Conservation (phyloP, 73 alveolate species). For the Diophrys sp. region DNA sequence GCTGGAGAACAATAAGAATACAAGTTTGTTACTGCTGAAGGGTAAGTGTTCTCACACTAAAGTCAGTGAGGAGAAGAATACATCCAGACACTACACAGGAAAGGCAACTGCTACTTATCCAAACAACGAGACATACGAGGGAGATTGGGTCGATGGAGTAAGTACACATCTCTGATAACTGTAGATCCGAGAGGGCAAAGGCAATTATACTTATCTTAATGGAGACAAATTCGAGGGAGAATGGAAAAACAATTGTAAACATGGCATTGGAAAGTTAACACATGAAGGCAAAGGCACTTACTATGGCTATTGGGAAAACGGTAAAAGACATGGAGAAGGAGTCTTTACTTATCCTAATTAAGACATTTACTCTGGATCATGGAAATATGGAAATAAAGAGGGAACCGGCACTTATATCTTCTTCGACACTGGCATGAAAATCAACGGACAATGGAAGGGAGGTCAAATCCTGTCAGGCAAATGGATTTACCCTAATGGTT, state of each 20-base stretch:
- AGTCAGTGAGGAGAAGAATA: slow-evolving; percentile 34
- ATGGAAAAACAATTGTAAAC: slow-evolving; percentile 28
- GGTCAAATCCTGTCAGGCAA: slow-evolving; percentile 80
- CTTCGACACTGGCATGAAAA: slow-evolving; percentile 78
- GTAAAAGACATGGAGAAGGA: slow-evolving; percentile 90
- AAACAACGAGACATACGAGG: slow-evolving; percentile 84
- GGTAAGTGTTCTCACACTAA: not conserved
- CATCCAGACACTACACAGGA: slow-evolving; percentile 76
- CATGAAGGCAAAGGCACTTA: slow-evolving; percentile 82
- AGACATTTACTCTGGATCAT: slow-evolving; percentile 88
- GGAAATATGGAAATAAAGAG: slow-evolving; percentile 83
- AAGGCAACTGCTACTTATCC: slow-evolving; percentile 82
- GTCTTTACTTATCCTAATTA: slow-evolving; percentile 80
- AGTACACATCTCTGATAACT: slow-evolving; percentile 6
- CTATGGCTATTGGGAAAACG: slow-evolving; percentile 80
- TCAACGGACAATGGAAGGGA: slow-evolving; percentile 67
- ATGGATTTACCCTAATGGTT: slow-evolving; percentile 84
- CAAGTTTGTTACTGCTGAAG: slow-evolving; percentile 16
- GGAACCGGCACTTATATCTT: slow-evolving; percentile 82
- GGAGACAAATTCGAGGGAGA: slow-evolving; percentile 60
- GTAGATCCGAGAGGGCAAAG: slow-evolving; percentile 42
- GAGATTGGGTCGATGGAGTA: slow-evolving; percentile 76
- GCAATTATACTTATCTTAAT: slow-evolving; percentile 40
- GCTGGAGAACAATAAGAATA: slow-evolving; percentile 29
- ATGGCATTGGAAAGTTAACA: slow-evolving; percentile 41